These are phyloP conservation scores for Fulvia fulva DNA, from an alignment of 2,329 filamentous ascomycete species.

Conservation along the genomic window DNA sequence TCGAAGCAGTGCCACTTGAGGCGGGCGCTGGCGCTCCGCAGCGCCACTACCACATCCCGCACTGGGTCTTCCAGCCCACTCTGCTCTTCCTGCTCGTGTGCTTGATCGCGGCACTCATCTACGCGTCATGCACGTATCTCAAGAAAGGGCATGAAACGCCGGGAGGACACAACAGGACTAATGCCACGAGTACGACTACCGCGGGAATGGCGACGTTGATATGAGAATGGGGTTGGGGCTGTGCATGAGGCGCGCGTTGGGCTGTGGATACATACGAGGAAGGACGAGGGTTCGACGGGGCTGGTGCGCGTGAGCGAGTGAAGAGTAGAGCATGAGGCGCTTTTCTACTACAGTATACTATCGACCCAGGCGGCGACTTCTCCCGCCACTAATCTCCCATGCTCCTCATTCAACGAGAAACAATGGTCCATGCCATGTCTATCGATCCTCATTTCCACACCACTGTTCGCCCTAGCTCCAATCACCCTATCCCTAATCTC, in stretches of 20 bases:
- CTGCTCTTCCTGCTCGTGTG: neutral
- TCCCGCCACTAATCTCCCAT: slow-evolving; percentile 20
- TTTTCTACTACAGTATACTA: neutral
- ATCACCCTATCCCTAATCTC: slow-evolving; percentile 55
- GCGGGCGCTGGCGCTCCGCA: neutral
- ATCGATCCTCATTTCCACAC: slow-evolving; percentile 53
- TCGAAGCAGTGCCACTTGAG: neutral
- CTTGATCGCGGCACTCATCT: neutral
- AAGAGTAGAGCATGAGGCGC: too few relatives aligned
- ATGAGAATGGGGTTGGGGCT: too few relatives aligned
- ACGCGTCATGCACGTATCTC: neutral
- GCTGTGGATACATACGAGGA: neutral
- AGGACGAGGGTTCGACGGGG: neutral
- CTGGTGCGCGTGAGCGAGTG: too few relatives aligned
- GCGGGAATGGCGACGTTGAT: neutral
- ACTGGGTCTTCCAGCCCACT: neutral
- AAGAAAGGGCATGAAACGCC: neutral
- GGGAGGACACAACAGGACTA: neutral
- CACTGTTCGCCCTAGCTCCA: slow-evolving; percentile 32
- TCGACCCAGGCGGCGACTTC: slow-evolving; percentile 4
- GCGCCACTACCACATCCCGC: neutral
- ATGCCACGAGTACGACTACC: neutral
- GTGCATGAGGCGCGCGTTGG: neutral
- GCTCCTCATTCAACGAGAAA: slow-evolving; percentile 52
- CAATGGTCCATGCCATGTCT: slow-evolving; percentile 54